A percentile compares a stretch with the other conserved stretches of the same genome.
Conservation (phyloP, 352 stramenopile species). For the Aphanomyces astaci region DNA sequence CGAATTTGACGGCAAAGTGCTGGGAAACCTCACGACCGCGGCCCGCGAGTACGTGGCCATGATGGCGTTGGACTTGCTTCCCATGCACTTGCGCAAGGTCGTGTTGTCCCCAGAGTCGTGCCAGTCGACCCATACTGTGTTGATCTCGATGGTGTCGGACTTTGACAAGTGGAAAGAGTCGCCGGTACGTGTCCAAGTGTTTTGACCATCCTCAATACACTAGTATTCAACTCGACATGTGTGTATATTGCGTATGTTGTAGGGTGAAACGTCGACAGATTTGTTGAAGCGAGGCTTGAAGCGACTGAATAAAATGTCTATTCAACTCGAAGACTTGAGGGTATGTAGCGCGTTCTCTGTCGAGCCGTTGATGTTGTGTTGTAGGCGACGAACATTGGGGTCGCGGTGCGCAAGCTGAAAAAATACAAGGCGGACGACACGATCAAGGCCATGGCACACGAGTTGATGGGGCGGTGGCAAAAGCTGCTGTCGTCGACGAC, state of each 20-base stretch:
- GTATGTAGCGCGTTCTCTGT: slow-evolving; percentile 29
- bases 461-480: slow-evolving; percentile 76
- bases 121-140: slow-evolving; percentile 69
- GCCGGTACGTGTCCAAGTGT: slow-evolving; percentile 20
- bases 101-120: slow-evolving; percentile 73
- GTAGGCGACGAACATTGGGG: slow-evolving; percentile 77
- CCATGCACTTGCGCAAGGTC: slow-evolving; percentile 63
- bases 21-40: slow-evolving; percentile 72
- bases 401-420: slow-evolving; percentile 75
- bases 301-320: slow-evolving; percentile 55
- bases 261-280: background rate
- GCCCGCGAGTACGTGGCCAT: slow-evolving; percentile 76
- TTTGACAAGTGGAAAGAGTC: slow-evolving; percentile 47
- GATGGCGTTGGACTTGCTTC: slow-evolving; percentile 75
- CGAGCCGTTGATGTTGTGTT: background rate
- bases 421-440: slow-evolving; percentile 54
- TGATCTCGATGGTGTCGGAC: slow-evolving; percentile 53
- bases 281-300: slow-evolving; percentile 29
- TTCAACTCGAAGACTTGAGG: slow-evolving; percentile 71
- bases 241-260: background rate
- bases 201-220: too few species aligned
- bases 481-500: slow-evolving; percentile 51
- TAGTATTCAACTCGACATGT: too few species aligned
- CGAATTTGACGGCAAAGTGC: slow-evolving; percentile 68
- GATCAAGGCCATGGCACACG: slow-evolving; percentile 36